These are phyloP conservation scores for Xylaria longipes DNA, from an alignment of 495 filamentous ascomycete species.

Conservation along the genomic window DNA sequence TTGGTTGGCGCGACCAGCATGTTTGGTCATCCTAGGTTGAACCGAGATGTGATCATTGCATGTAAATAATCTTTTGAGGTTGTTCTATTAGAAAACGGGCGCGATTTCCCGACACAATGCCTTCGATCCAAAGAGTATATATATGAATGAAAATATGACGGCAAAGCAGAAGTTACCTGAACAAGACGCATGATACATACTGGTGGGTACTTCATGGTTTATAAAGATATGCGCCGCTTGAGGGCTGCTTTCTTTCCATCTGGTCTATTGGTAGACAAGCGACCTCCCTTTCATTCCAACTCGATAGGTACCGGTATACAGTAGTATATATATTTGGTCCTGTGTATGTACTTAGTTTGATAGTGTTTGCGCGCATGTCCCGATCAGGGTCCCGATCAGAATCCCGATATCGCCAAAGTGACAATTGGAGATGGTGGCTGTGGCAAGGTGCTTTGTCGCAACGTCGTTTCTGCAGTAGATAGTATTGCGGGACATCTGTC, in stretches of 20 bases:
- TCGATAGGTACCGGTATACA: not conserved
- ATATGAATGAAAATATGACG: not conserved
- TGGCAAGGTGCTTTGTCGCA: constrained; percentile 11
- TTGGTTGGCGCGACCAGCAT: not conserved
- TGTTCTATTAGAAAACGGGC: too few species aligned
- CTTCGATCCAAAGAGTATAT: not conserved
- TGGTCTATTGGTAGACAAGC: not conserved
- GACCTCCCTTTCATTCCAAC: not conserved
- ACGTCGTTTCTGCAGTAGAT: not conserved
- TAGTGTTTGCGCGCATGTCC: not conserved
- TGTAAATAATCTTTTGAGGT: not conserved
- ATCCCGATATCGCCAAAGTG: too few species aligned
- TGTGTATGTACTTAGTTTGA: not conserved
- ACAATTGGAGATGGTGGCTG: not conserved
- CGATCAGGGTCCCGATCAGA: too few species aligned
- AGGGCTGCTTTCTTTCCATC: not conserved
- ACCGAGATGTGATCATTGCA: not conserved
- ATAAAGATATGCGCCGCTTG: not conserved
- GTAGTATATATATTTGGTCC: not conserved
- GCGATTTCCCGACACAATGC: not conserved
- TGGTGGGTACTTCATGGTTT: not conserved
- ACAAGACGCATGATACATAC: not conserved
- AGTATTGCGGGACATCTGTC: not conserved
- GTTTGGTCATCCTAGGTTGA: not conserved
- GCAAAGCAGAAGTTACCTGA: not conserved